Conservation (phyloP, 148 eudicot species). For the Cornus kousa region DNA sequence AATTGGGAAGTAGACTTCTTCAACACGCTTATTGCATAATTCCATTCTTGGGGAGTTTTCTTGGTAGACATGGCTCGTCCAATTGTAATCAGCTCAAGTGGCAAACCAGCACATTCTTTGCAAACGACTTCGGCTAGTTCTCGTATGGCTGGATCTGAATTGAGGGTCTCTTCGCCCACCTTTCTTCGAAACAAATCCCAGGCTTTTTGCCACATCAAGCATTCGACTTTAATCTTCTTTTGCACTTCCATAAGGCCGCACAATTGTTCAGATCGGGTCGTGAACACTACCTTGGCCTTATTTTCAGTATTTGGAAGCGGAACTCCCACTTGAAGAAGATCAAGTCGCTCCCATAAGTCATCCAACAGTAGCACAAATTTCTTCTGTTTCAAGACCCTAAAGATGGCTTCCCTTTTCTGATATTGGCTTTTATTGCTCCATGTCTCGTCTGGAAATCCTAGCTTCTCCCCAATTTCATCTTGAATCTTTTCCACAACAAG, state of each 20-base stretch:
- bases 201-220: conserved; percentile 10
- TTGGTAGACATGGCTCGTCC: conserved; percentile 30
- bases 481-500: neutral
- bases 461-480: conserved; percentile 1
- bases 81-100: conserved; percentile 20
- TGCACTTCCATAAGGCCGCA: conserved; percentile 28
- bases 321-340: conserved; percentile 20
- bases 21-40: conserved; percentile 16
- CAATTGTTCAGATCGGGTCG: conserved; percentile 24
- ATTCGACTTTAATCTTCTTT: conserved; percentile 12
- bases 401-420: conserved; percentile 9
- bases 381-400: conserved; percentile 9
- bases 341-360: conserved; percentile 14
- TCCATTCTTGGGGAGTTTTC: conserved; percentile 16
- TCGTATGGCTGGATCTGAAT: conserved; percentile 21
- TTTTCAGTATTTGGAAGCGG: conserved; percentile 12
- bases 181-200: conserved; percentile 18
- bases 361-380: conserved; percentile 5
- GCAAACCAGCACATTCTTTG: conserved; percentile 24
- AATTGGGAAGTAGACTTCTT: conserved; percentile 15
- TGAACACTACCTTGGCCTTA: conserved; percentile 19
- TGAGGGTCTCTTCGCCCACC: conserved; percentile 20
- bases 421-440: conserved; percentile 17
- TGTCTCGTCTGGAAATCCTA: neutral
- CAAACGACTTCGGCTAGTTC: conserved; percentile 13